Conservation (phyloP, 2,329 filamentous ascomycete species). For the Ascochyta koolunga region DNA sequence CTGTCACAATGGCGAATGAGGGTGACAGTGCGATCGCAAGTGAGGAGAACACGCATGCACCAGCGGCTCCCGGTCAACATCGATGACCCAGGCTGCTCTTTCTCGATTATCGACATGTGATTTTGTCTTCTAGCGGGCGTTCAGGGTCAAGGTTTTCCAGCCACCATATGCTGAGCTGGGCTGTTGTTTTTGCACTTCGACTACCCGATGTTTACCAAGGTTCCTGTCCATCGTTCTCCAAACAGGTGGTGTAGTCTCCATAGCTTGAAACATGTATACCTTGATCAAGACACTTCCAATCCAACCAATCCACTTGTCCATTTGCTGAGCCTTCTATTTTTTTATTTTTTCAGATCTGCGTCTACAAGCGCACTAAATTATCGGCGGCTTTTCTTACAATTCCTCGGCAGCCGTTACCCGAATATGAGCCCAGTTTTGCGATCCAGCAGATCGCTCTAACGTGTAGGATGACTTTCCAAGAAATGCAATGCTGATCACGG, state of each 20-base stretch:
- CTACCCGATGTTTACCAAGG: background rate
- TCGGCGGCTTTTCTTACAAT: too few species aligned
- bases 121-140: slow-evolving; percentile 13
- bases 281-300: background rate
- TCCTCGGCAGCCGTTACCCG: background rate
- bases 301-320: background rate
- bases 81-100: background rate
- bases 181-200: background rate
- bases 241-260: background rate
- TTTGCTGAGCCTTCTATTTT: background rate
- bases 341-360: background rate
- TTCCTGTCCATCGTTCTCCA: background rate
- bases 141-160: background rate
- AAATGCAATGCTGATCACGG: slow-evolving; percentile 5
- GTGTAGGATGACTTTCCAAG: background rate
- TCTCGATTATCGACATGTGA: background rate
- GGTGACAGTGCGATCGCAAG: slow-evolving; percentile 38
- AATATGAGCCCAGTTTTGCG: background rate
- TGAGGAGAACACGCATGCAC: slow-evolving; percentile 35
- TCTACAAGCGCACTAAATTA: background rate
- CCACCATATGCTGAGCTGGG: background rate
- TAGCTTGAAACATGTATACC: background rate
- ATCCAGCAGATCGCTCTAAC: background rate
- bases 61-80: background rate
- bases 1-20: slow-evolving; percentile 40